A percentile compares a stretch with the other conserved stretches of the same genome.
Conservation (phyloP, 1,284 basidiomycete species). For the Marasmius sp. region DNA sequence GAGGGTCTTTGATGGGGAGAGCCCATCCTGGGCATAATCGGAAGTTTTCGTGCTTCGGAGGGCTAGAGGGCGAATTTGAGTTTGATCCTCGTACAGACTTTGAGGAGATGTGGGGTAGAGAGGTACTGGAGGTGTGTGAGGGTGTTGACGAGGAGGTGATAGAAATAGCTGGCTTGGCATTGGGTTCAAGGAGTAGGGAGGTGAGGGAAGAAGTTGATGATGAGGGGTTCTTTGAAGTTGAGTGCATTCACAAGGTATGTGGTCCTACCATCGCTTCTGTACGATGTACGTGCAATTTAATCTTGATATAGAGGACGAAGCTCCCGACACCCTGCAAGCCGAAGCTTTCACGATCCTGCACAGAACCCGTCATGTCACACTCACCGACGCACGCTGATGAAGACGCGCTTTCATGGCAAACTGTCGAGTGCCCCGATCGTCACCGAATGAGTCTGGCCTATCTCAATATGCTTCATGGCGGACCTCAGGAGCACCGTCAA, state of each 20-base stretch:
- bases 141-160: not conserved
- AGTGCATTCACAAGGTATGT: not conserved
- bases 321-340: not conserved
- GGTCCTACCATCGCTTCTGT: not conserved
- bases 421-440: not conserved
- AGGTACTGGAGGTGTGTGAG: no score
- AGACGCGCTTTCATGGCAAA: not conserved
- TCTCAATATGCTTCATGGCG: not conserved
- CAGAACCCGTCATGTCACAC: not conserved
- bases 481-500: not conserved
- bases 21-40: slow-evolving; percentile 24
- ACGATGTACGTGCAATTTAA: not conserved
- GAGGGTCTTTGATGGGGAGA: slow-evolving; percentile 26
- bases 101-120: slow-evolving; percentile 15
- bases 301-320: not conserved
- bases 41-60: slow-evolving; percentile 26
- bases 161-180: slow-evolving; percentile 3
- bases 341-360: not conserved
- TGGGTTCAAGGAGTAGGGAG: not conserved
- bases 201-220: slow-evolving; percentile 11
- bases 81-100: slow-evolving; percentile 28
- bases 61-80: slow-evolving; percentile 26
- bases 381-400: not conserved
- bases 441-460: not conserved
- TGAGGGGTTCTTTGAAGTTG: slow-evolving; percentile 16